Conservation (phyloP, 345 rosid species). For the Brassica napus region DNA sequence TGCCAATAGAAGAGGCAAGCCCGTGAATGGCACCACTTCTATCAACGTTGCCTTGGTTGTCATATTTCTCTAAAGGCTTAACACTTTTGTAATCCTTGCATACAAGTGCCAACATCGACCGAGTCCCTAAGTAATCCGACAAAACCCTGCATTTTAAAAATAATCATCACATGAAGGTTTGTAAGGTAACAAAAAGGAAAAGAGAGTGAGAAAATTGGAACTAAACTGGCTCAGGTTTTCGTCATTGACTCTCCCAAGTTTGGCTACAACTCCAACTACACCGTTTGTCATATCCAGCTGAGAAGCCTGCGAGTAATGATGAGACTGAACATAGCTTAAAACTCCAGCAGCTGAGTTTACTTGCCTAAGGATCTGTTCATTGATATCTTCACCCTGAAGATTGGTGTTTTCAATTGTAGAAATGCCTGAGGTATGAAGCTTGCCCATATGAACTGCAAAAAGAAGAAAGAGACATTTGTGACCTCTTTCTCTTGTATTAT, state of each 20-base stretch:
- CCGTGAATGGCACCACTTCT: slow-evolving; percentile 72
- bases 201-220: slow-evolving; percentile 14
- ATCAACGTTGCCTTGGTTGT: slow-evolving; percentile 57
- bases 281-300: slow-evolving; percentile 51
- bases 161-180: background rate
- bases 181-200: background rate
- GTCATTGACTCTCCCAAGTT: slow-evolving; percentile 76
- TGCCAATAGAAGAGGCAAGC: slow-evolving; percentile 72
- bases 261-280: slow-evolving; percentile 76
- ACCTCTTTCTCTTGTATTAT: background rate
- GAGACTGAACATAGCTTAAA: slow-evolving; percentile 52
- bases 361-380: slow-evolving; percentile 53
- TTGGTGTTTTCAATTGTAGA: slow-evolving; percentile 38
- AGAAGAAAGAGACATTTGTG: background rate
- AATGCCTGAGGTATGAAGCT: slow-evolving; percentile 46
- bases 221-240: slow-evolving; percentile 79
- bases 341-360: slow-evolving; percentile 81
- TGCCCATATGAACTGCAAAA: slow-evolving; percentile 62
- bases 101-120: slow-evolving; percentile 82
- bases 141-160: slow-evolving; percentile 52
- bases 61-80: slow-evolving; percentile 57
- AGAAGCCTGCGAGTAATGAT: slow-evolving; percentile 47
- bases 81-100: slow-evolving; percentile 61
- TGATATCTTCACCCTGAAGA: slow-evolving; percentile 55
- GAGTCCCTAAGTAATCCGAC: slow-evolving; percentile 74